Evolutionary conservation across 345 rosid genomes (phyloP), one percentile per base, ranked within the genome.

Genomic region (Brassica cretica): DNA sequence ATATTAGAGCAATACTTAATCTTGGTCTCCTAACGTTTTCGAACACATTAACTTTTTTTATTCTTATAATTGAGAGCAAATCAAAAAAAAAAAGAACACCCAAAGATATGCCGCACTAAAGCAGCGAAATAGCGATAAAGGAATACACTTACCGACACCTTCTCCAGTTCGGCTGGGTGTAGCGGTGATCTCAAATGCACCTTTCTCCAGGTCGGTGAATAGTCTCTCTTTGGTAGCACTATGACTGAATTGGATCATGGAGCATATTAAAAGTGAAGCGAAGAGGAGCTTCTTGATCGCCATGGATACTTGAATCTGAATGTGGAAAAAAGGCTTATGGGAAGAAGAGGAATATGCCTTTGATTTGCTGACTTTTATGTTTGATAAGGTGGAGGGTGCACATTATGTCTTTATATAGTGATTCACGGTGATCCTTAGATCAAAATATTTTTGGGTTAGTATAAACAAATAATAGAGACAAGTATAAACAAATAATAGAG

Each of bases 181-280:
- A 12, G 87, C 82, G 27, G 80, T 70, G 80, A 87, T 85, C 5
- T 69, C 68, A 21, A 91, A 69, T 12, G 87, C 73, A 5, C 49
- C 55, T 25, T 78, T 72, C 53, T 76, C 69, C 18, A 89, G 85
- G 12, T 89, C 68, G 21, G 86, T 66, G 73, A 89, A 85, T 71
- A 84, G 85, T 2, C 71, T 80, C 8, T 56, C 76, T 16, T 64
- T 44, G 9, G 75, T 32, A 7, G 65, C 69, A 11, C 76, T 82
- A 58, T 16, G 73, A 60, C 16, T 53, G 1, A 61, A 16, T 62
- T 67, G 19, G 70, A 76, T 76, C 59, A 81, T 65, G 51, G 51
- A 74, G 70, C 66, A 81, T 0, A 83, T 19, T 7, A 84, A 7
- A 63, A 84, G 82, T 62, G 84, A 80, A 46, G 75, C 79, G 6